Percentiles rank a stretch among this genome's conserved stretches.
Evolutionary conservation across 2,329 filamentous ascomycete genomes (phyloP).

Genomic region (Westerdykella sp.): DNA sequence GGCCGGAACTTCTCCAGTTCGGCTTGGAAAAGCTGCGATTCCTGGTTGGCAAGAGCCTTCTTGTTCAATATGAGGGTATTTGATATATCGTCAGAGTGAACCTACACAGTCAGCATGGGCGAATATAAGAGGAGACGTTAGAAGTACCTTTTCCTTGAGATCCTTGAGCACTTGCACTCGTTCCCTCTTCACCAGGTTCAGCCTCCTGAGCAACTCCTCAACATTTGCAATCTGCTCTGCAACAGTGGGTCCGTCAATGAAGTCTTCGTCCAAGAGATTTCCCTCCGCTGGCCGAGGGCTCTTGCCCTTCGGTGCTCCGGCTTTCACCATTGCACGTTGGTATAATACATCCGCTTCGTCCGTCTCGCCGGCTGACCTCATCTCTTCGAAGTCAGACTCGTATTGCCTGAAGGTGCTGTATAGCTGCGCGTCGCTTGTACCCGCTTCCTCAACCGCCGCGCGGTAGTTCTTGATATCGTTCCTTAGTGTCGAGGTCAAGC

Average conservation of each 20-base stretch:
- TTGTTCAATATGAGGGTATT: constrained; percentile 97
- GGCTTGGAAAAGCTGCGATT: constrained; percentile 85
- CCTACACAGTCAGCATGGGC: constrained; percentile 47
- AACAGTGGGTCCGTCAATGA: constrained; percentile 74
- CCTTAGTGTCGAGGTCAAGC: constrained; percentile 79
- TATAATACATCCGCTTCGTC: constrained; percentile 86
- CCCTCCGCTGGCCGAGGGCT: constrained; percentile 59
- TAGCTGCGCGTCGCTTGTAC: constrained; percentile 76
- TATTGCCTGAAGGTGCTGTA: constrained; percentile 79
- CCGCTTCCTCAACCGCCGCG: constrained; percentile 83
- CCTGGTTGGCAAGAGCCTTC: constrained; percentile 88
- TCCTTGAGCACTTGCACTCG: constrained; percentile 89
- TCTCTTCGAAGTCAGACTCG: constrained; percentile 86
- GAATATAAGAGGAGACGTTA: not conserved
- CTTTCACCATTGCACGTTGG: constrained; percentile 76
- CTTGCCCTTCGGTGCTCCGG: constrained; percentile 58
- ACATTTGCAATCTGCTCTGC: constrained; percentile 83
- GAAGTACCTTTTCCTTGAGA: constrained; percentile 84
- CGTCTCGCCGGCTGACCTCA: constrained; percentile 80
- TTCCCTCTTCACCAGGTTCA: constrained; percentile 89
- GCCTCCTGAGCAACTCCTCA: constrained; percentile 82
- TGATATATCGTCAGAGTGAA: constrained; percentile 94
- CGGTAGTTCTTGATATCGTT: constrained; percentile 83
- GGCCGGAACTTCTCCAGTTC: constrained; percentile 97
- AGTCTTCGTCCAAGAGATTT: constrained; percentile 86